A percentile compares a stretch with the other conserved stretches of the same genome.
Evolutionary conservation across 2,329 filamentous ascomycete species (phyloP).

Genomic region (Pseudogymnoascus sp.): DNA sequence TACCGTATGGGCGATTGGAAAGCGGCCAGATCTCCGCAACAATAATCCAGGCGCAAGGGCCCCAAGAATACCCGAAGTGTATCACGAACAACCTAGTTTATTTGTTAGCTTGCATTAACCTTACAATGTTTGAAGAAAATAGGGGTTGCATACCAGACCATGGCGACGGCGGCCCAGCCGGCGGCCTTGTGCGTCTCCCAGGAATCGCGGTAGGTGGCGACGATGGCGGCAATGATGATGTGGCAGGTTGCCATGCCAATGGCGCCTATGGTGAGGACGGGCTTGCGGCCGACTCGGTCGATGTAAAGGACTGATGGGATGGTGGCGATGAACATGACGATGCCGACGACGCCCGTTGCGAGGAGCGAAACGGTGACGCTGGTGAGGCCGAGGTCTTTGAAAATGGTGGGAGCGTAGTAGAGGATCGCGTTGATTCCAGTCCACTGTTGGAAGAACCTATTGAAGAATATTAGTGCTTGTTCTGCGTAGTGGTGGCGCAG

Average conservation of each 20-base stretch:
- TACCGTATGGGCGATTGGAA: slow-evolving; percentile 62
- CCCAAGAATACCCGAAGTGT: slow-evolving; percentile 66
- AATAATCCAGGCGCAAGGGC: slow-evolving; percentile 67
- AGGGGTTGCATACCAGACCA: slow-evolving; percentile 65
- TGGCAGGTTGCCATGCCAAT: slow-evolving; percentile 63
- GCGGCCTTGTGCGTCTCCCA: slow-evolving; percentile 52
- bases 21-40: slow-evolving; percentile 69
- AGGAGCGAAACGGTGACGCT: slow-evolving; percentile 47
- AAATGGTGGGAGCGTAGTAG: slow-evolving; percentile 37
- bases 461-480: background rate
- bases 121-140: slow-evolving; percentile 34
- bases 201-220: slow-evolving; percentile 52
- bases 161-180: slow-evolving; percentile 59
- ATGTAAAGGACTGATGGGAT: slow-evolving; percentile 61
- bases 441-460: slow-evolving; percentile 46
- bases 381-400: slow-evolving; percentile 37
- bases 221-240: slow-evolving; percentile 63
- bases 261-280: slow-evolving; percentile 55
- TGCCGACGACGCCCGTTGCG: slow-evolving; percentile 64
- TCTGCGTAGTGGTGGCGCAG: background rate
- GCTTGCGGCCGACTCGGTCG: slow-evolving; percentile 56
- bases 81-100: background rate
- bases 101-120: background rate
- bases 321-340: slow-evolving; percentile 62
- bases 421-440: slow-evolving; percentile 37